These are phyloP conservation scores for Ogataea neopini DNA, from an alignment of 805 yeast genomes.

Conservation along the genomic window DNA sequence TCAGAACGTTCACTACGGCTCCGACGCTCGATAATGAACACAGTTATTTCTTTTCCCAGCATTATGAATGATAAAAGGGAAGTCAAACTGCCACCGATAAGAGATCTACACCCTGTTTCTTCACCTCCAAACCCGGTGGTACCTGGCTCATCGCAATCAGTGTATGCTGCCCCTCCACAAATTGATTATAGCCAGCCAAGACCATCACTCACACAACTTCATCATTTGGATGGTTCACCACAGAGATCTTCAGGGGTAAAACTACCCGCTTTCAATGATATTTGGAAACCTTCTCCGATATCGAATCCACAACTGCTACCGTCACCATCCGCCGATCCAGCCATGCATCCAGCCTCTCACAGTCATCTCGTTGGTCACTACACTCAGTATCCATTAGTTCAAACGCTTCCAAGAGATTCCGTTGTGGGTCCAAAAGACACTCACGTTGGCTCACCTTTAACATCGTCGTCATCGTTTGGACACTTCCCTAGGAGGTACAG, in stretches of 20 bases:
- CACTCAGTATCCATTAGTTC: background rate
- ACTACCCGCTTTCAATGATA: slow-evolving; percentile 80
- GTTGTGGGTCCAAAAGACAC: slow-evolving; percentile 5
- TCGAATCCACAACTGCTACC: background rate
- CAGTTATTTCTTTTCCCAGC: slow-evolving; percentile 34
- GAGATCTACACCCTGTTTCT: slow-evolving; percentile 9
- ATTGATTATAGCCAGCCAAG: background rate
- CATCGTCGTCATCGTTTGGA: slow-evolving; percentile 8
- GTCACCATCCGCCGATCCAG: background rate
- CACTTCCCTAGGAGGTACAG: slow-evolving; percentile 9
- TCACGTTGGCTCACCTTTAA: slow-evolving; percentile 8
- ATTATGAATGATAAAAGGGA: slow-evolving; percentile 19
- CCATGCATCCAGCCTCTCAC: background rate
- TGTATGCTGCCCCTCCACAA: background rate
- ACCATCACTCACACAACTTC: background rate
- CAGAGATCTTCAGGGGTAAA: slow-evolving; percentile 52
- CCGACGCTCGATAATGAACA: slow-evolving; percentile 47
- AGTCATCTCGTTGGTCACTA: background rate
- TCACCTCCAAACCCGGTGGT: slow-evolving; percentile 10
- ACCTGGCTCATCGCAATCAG: background rate
- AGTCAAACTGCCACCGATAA: slow-evolving; percentile 20
- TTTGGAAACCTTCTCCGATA: slow-evolving; percentile 71
- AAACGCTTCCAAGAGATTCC: background rate
- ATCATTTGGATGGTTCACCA: slow-evolving; percentile 33
- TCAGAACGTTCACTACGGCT: background rate